Conservation (phyloP, 305 asterid species). For the Withania somnifera region DNA sequence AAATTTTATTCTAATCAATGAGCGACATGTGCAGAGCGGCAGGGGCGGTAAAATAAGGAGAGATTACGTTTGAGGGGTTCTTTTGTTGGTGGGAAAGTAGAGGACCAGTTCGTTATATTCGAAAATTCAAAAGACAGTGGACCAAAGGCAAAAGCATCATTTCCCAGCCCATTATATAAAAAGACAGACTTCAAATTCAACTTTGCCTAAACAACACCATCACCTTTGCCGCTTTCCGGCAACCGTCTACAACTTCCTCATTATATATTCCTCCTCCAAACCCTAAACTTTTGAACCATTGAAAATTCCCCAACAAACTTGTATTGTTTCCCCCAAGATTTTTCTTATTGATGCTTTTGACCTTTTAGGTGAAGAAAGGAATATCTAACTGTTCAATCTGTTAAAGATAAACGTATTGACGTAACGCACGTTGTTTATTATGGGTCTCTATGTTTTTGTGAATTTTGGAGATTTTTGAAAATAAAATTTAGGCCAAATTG, state of each 20-base stretch:
- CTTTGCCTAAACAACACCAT: background rate
- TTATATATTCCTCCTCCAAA: background rate
- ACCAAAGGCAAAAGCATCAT: background rate
- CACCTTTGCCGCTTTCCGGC: background rate
- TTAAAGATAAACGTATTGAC: background rate
- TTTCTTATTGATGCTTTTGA: background rate
- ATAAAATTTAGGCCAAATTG: background rate
- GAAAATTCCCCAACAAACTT: background rate
- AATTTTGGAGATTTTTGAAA: background rate
- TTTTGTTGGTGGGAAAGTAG: constrained; percentile 16
- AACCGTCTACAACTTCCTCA: background rate
- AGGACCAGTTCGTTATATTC: constrained; percentile 12
- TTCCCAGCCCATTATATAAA: background rate
- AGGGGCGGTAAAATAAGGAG: background rate
- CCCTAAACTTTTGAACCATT: background rate
- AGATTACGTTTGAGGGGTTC: background rate
- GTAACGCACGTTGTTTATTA: background rate
- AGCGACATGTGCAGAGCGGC: no score
- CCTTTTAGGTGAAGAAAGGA: background rate
- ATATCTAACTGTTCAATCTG: background rate
- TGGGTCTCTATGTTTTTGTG: background rate
- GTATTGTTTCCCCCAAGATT: background rate
- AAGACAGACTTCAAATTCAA: background rate
- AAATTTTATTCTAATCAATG: no score
- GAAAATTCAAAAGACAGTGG: constrained; percentile 4